Evolutionary conservation across 148 eudicot genomes (phyloP).

Genomic region (Suaeda aralocaspica): DNA sequence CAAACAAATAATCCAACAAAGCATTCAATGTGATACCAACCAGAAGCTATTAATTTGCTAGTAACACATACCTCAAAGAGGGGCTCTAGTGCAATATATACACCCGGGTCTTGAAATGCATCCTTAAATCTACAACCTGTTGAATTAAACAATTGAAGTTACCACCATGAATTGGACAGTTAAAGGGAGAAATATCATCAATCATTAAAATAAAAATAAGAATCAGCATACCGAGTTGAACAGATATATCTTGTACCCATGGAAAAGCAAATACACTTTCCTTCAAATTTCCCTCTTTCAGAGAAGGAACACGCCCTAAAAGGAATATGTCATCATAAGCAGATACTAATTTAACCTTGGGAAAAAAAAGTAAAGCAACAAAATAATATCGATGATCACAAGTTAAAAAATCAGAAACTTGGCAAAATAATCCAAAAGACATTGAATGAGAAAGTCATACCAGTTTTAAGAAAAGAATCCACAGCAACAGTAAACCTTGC

Average conservation of each 20-base stretch:
- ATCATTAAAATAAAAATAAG: background rate
- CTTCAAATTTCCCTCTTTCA: constrained; percentile 84
- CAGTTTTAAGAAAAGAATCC: constrained; percentile 85
- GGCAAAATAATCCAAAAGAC: background rate
- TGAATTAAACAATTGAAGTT: constrained; percentile 20
- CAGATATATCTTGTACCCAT: constrained; percentile 70
- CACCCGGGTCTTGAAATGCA: constrained; percentile 87
- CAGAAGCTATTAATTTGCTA: background rate
- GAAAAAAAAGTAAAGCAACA: background rate
- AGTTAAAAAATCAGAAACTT: background rate
- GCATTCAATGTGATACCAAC: background rate
- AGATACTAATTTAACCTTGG: background rate
- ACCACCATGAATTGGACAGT: constrained; percentile 7
- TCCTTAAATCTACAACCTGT: constrained; percentile 91
- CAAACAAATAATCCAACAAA: background rate
- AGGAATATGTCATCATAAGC: constrained; percentile 10
- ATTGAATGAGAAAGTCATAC: constrained; percentile 27
- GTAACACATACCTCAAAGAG: constrained; percentile 66
- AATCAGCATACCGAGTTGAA: constrained; percentile 61
- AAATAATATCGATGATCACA: background rate
- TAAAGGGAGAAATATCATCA: background rate
- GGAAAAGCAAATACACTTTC: constrained; percentile 74
- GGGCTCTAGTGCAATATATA: constrained; percentile 68
- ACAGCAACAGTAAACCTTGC: constrained; percentile 90
- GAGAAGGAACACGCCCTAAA: constrained; percentile 79